Evolutionary conservation across 257 asterid genomes (phyloP).

Genomic region (Solanum lycopersicoides): DNA sequence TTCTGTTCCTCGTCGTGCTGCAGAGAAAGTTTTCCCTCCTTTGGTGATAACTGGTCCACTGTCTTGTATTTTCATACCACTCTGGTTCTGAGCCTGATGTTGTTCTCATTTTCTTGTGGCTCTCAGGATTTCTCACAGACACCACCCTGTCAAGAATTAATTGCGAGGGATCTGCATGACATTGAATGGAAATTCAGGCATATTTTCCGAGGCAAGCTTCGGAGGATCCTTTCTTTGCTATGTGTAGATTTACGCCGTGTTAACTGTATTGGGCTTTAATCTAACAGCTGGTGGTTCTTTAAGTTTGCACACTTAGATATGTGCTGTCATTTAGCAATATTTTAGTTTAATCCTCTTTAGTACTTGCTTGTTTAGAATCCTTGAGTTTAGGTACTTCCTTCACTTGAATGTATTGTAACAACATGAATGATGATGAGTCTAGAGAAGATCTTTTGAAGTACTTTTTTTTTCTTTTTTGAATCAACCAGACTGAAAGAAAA

Average conservation of each 20-base stretch:
- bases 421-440: neutral
- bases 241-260: neutral
- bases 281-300: neutral
- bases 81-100: neutral
- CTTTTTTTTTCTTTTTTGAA: neutral
- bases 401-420: neutral
- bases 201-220: neutral
- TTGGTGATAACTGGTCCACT: neutral
- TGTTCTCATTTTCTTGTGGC: neutral
- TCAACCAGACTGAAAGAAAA: neutral
- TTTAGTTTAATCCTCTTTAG: neutral
- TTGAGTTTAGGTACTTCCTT: neutral
- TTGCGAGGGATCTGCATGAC: neutral
- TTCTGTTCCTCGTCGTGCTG: slow-evolving; percentile 99
- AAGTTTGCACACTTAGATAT: neutral
- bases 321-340: neutral
- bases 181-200: neutral
- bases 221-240: neutral
- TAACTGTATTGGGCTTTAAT: neutral
- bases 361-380: neutral
- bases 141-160: neutral
- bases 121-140: neutral
- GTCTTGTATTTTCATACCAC: neutral
- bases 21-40: slow-evolving; percentile 98
- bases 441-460: neutral